A percentile compares a stretch with the other conserved stretches of the same genome.
These are phyloP conservation scores for Melaleuca quinquenervia DNA, from an alignment of 345 rosid genomes.

Conservation along the genomic window DNA sequence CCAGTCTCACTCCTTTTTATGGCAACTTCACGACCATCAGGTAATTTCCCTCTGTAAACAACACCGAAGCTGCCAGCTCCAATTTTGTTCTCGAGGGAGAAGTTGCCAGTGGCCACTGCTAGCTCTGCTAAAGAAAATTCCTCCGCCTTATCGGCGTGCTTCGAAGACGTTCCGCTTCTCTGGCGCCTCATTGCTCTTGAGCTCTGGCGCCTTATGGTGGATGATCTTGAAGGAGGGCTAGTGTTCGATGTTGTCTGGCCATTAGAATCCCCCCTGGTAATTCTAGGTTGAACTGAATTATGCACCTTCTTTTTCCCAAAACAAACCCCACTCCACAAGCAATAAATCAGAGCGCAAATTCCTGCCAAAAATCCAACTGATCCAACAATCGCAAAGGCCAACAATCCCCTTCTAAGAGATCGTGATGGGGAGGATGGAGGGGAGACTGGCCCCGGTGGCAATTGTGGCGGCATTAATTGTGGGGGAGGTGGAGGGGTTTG, in stretches of 20 bases:
- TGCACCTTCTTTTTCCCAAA: conserved; percentile 77
- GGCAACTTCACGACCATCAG: conserved; percentile 77
- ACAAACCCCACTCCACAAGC: conserved; percentile 72
- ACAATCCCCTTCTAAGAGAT: conserved; percentile 38
- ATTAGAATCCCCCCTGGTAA: conserved; percentile 42
- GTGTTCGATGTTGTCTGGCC: conserved; percentile 34
- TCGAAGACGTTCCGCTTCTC: conserved; percentile 89
- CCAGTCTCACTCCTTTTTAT: conserved; percentile 79
- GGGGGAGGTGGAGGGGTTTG: neutral
- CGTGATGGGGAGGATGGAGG: conserved; percentile 24
- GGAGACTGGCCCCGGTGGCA: neutral
- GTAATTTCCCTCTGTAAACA: conserved; percentile 65
- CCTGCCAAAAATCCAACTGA: conserved; percentile 57
- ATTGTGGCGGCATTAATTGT: neutral
- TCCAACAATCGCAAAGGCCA: conserved; percentile 70
- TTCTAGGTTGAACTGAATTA: conserved; percentile 89
- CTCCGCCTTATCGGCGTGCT: conserved; percentile 72
- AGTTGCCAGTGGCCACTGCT: conserved; percentile 61
- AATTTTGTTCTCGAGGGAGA: conserved; percentile 68
- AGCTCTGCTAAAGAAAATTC: conserved; percentile 63
- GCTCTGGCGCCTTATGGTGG: conserved; percentile 64
- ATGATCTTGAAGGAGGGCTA: conserved; percentile 50
- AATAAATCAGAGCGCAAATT: conserved; percentile 47
- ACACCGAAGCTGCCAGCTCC: conserved; percentile 89
- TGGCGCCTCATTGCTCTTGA: conserved; percentile 78